Conservation (phyloP, 176 grass and related monocot genomes). For the Cenchrus fungigraminus region DNA sequence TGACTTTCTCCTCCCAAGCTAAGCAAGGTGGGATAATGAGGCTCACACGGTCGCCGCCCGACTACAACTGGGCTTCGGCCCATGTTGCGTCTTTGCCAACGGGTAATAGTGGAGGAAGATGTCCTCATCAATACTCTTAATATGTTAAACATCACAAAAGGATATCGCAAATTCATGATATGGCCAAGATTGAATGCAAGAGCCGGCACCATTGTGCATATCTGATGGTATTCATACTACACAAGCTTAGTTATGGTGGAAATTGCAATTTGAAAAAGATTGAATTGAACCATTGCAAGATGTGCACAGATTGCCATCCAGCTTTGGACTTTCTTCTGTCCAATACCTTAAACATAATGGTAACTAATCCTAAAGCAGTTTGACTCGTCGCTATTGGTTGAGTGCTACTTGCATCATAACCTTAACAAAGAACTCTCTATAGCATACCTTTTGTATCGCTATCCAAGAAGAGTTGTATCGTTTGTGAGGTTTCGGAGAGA, state of each 20-base stretch:
- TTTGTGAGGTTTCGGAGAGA: slow-evolving; percentile 95
- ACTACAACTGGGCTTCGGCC: too few relatives aligned
- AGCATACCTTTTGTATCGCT: slow-evolving; percentile 82
- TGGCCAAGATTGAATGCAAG: neutral
- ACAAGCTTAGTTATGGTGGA: neutral
- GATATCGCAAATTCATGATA: neutral
- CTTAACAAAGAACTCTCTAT: neutral
- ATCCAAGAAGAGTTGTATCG: slow-evolving; percentile 85
- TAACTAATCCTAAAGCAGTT: slow-evolving; percentile 10
- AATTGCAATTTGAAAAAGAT: neutral
- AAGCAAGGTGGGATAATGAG: too few relatives aligned
- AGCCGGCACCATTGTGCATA: neutral
- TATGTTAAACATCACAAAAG: neutral
- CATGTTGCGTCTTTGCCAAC: too few relatives aligned
- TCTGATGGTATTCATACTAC: neutral
- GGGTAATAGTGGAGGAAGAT: too few relatives aligned
- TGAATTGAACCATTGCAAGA: neutral
- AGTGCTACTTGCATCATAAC: neutral
- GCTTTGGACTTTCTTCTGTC: neutral
- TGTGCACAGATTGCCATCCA: neutral
- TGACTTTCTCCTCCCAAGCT: too few relatives aligned
- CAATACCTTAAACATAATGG: neutral
- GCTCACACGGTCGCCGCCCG: too few relatives aligned
- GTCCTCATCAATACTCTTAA: neutral
- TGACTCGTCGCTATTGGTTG: neutral